These are phyloP conservation scores for Terfezia claveryi DNA, from an alignment of 495 filamentous ascomycete genomes.

Conservation along the genomic window DNA sequence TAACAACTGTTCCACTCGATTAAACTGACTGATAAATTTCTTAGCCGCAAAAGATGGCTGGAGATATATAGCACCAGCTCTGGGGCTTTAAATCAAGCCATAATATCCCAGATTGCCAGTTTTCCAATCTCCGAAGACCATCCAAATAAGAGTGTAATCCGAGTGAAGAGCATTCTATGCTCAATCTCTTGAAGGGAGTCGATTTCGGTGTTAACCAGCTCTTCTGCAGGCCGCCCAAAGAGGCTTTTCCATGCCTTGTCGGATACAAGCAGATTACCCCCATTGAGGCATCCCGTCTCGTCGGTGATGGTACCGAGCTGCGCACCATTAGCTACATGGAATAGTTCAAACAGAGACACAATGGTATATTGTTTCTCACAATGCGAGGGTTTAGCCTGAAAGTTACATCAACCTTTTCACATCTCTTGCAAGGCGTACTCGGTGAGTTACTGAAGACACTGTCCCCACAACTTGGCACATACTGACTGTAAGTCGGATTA, in stretches of 20 bases:
- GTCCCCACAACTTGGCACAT: background rate
- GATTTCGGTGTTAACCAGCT: background rate
- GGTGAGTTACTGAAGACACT: background rate
- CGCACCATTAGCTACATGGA: background rate
- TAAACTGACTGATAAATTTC: background rate
- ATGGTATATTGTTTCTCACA: background rate
- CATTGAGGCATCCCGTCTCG: background rate
- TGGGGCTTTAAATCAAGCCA: background rate
- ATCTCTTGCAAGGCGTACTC: background rate
- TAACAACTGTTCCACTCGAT: background rate
- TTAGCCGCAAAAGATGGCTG: background rate
- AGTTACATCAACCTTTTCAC: background rate
- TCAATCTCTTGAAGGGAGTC: background rate
- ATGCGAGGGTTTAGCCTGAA: background rate
- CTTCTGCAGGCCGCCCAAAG: background rate
- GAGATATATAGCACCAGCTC: background rate
- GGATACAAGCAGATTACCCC: background rate
- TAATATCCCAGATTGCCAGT: background rate
- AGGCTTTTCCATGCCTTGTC: background rate
- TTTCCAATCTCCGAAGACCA: background rate
- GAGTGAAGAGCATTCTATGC: background rate
- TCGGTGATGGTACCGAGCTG: background rate
- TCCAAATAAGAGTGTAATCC: background rate
- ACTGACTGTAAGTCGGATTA: background rate
- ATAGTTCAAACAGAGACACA: background rate